These are phyloP conservation scores for Pseudogymnoascus verrucosus DNA, from an alignment of 2,329 filamentous ascomycete genomes.

Conservation along the genomic window DNA sequence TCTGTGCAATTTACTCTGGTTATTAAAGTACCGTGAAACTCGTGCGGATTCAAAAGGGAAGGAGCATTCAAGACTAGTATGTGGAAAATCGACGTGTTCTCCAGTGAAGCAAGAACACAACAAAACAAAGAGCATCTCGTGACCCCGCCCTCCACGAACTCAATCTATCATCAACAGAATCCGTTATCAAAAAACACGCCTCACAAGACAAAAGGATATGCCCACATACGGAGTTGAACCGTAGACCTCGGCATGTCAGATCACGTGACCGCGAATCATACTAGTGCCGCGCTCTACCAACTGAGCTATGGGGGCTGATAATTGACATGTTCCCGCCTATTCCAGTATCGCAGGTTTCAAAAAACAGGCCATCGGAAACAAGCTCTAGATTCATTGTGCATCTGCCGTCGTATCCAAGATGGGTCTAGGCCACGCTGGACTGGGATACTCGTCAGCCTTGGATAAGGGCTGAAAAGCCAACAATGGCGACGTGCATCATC, in stretches of 20 bases:
- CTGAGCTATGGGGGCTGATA: not conserved
- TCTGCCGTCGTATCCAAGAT: not conserved
- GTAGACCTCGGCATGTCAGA: not conserved
- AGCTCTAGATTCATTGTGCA: not conserved
- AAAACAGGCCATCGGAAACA: not conserved
- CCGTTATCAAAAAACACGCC: not conserved
- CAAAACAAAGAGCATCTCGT: not conserved
- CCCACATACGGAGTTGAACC: constrained; percentile 1
- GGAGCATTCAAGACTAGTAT: not conserved
- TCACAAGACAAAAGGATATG: not conserved
- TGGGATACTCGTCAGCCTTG: not conserved
- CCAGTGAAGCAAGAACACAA: not conserved
- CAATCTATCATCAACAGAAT: not conserved
- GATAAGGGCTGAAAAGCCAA: not conserved
- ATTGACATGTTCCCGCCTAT: not conserved
- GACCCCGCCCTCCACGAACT: not conserved
- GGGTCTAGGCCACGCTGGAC: not conserved
- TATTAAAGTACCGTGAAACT: not conserved
- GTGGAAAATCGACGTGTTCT: not conserved
- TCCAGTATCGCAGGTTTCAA: not conserved
- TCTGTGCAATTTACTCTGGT: not conserved
- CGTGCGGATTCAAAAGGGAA: not conserved
- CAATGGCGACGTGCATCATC: constrained; percentile 2
- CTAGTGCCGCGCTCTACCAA: constrained; percentile 4
- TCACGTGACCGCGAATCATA: not conserved